Conservation (phyloP, 768 basidiomycete species). For the Xanthoconium purpureum region DNA sequence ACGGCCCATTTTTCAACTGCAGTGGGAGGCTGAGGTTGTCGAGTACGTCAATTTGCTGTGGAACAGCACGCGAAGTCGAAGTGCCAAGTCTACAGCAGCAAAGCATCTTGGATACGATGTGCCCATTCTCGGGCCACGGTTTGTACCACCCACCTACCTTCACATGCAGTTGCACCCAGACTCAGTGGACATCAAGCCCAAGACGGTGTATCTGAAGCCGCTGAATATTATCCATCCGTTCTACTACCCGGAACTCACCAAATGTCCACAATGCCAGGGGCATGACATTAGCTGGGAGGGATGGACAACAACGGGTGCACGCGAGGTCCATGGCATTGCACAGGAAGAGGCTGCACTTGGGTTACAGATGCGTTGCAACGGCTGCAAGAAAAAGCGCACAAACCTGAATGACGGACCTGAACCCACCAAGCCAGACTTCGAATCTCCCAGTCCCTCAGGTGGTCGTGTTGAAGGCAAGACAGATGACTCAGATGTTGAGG, state of each 20-base stretch:
- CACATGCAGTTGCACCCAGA: neutral
- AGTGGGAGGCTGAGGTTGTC: no score
- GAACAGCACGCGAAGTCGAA: no score
- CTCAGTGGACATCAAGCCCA: neutral
- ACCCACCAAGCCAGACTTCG: no score
- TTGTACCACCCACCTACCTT: neutral
- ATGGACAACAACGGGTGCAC: neutral
- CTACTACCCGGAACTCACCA: neutral
- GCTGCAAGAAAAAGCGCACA: no score
- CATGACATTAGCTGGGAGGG: neutral
- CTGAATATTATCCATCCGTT: neutral
- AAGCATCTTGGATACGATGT: no score
- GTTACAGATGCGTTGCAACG: neutral
- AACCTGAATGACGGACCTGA: no score
- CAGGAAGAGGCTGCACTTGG: neutral
- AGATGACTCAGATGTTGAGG: no score
- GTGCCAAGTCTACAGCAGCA: no score
- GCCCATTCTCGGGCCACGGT: neutral
- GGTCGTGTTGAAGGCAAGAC: no score
- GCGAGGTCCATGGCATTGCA: neutral
- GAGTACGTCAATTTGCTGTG: no score
- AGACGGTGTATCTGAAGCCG: neutral
- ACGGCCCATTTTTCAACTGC: no score
- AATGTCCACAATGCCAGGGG: neutral
- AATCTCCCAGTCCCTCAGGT: no score